These are phyloP conservation scores for Erysimum cheiri DNA, from an alignment of 441 rosid genomes.

Conservation along the genomic window DNA sequence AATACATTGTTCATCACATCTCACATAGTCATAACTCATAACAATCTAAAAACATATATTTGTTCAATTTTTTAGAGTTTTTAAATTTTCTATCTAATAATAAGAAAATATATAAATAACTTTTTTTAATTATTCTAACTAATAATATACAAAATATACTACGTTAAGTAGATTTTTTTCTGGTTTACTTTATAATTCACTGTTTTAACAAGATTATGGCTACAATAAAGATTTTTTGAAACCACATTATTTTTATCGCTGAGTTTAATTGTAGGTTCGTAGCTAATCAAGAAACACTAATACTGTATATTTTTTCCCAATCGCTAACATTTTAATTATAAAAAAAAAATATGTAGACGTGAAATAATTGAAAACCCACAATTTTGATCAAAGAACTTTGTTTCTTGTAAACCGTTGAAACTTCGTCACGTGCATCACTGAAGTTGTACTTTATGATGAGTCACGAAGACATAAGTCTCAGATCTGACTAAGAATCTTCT, in stretches of 20 bases:
- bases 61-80: neutral
- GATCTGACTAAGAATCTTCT: conserved; percentile 27
- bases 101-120: too few species aligned
- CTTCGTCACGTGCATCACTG: conserved; percentile 5
- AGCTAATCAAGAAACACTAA: too few species aligned
- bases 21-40: too few species aligned
- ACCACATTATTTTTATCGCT: too few species aligned
- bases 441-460: neutral
- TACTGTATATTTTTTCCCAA: too few species aligned
- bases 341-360: neutral
- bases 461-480: conserved; percentile 28
- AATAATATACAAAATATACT: neutral
- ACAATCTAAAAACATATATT: neutral
- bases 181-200: too few species aligned
- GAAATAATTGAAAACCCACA: conserved; percentile 21
- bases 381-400: neutral
- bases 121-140: neutral
- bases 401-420: neutral
- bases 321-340: neutral
- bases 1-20: too few species aligned
- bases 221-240: too few species aligned
- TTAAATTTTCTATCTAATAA: too few species aligned
- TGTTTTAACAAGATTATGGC: too few species aligned
- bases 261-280: too few species aligned
- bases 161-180: too few species aligned